Conservation (phyloP, 2,329 filamentous ascomycete genomes). For the Madurella mycetomatis region DNA sequence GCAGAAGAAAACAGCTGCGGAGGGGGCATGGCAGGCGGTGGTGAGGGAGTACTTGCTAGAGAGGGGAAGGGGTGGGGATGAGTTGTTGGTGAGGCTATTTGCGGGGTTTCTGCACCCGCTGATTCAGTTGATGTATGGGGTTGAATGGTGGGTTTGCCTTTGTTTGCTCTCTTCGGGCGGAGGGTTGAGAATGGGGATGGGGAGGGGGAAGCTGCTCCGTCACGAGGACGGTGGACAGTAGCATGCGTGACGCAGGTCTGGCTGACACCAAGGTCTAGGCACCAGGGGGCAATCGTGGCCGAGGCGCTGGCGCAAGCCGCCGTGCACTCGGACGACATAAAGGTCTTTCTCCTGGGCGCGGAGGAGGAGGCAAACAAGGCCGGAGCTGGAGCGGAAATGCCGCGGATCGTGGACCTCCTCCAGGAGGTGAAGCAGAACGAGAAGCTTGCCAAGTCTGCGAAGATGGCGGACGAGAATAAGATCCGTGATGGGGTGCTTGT, state of each 20-base stretch:
- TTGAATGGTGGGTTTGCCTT: conserved; percentile 58
- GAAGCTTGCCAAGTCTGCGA: conserved; percentile 52
- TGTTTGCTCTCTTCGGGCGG: neutral
- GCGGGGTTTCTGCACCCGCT: conserved; percentile 70
- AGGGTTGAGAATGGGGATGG: neutral
- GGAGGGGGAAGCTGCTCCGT: too few relatives aligned
- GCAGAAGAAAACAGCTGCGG: conserved; percentile 44
- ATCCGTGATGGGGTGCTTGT: conserved; percentile 64
- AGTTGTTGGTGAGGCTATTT: conserved; percentile 65
- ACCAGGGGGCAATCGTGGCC: conserved; percentile 75
- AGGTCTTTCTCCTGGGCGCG: conserved; percentile 47
- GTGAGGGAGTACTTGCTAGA: conserved; percentile 64
- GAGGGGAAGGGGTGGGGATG: conserved; percentile 48
- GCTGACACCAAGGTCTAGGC: neutral
- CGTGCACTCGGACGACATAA: conserved; percentile 59
- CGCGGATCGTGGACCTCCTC: conserved; percentile 55
- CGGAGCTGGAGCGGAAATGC: conserved; percentile 29
- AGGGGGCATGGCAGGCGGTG: conserved; percentile 48
- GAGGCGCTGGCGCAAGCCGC: conserved; percentile 74
- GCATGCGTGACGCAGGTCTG: neutral
- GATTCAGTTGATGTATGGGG: conserved; percentile 78
- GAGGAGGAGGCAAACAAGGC: conserved; percentile 42
- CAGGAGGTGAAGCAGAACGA: conserved; percentile 53
- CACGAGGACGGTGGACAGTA: too few relatives aligned
- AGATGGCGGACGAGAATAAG: conserved; percentile 55